Conservation (phyloP, 2,329 filamentous ascomycete genomes). For the Pseudocercospora ulei region DNA sequence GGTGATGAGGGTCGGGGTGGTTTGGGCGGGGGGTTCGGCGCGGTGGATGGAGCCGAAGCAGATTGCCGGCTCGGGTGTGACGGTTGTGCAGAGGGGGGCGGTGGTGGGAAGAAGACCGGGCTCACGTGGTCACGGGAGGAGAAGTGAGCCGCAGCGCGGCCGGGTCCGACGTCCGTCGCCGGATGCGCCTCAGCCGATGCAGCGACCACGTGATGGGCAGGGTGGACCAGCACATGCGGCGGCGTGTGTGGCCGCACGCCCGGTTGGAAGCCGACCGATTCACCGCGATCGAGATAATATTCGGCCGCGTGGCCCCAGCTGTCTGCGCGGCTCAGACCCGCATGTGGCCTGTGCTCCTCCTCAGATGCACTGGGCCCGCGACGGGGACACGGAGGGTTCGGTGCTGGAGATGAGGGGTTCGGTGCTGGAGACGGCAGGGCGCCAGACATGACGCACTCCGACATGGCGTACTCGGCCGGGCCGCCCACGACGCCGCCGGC, state of each 20-base stretch:
- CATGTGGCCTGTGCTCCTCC: slow-evolving; percentile 28
- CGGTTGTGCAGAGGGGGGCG: slow-evolving; percentile 25
- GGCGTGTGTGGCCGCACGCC: slow-evolving; percentile 47
- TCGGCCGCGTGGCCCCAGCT: slow-evolving; percentile 49
- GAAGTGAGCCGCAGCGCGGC: slow-evolving; percentile 49
- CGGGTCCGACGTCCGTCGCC: slow-evolving; percentile 51
- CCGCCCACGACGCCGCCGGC: slow-evolving; percentile 19
- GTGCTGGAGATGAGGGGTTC: slow-evolving; percentile 47
- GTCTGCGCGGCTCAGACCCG: slow-evolving; percentile 29
- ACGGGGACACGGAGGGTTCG: too few species aligned
- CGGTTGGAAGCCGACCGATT: slow-evolving; percentile 51
- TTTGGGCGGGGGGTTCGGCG: slow-evolving; percentile 21
- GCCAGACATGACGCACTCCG: slow-evolving; percentile 26
- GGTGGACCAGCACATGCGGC: slow-evolving; percentile 47
- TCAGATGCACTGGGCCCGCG: too few species aligned
- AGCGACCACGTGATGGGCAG: slow-evolving; percentile 49
- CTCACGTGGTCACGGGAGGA: slow-evolving; percentile 36
- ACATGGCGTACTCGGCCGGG: slow-evolving; percentile 20
- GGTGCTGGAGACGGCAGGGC: slow-evolving; percentile 27
- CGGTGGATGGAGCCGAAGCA: slow-evolving; percentile 26
- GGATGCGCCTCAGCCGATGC: slow-evolving; percentile 46
- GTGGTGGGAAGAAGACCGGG: slow-evolving; percentile 17
- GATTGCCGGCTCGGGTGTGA: slow-evolving; percentile 28
- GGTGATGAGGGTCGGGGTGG: slow-evolving; percentile 33
- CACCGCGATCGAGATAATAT: slow-evolving; percentile 54